Evolutionary conservation across 2,329 filamentous ascomycete genomes (phyloP), one percentile per base, ranked within the genome.

Genomic region (Bipolaris bicolor): DNA sequence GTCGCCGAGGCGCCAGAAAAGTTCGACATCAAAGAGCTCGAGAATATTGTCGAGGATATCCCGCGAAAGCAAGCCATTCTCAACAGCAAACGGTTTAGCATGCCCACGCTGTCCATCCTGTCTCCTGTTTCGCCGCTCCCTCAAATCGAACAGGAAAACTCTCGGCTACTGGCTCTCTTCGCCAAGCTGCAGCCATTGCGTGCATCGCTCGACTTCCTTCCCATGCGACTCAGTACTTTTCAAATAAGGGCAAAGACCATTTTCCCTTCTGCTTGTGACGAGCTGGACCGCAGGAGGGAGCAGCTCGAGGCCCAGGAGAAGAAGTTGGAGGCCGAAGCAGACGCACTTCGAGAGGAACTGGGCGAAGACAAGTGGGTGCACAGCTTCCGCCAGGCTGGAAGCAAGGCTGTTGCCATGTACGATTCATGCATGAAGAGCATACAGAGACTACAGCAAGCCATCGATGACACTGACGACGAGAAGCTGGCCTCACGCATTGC

Each of bases 361-460:
- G 92, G 92, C 26, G 95, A 99, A 74, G 95, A 99, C 72, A 88
- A 92, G 55, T 99, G 95, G 95, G 88, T 99, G 41, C 84, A 96
- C 51, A 93, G 98, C 34, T 99, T 99, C 80, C 87, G 94, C 55
- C 94, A 95, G 63, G 95, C 95, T 15, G 93, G 92, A 13, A 85
- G 90, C 55, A 92, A 97, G 77, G 94, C 95, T 4, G 87, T 95
- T 66, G 97, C 97, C 80, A 97, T 99, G 92, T 94, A 92, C 72
- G 92, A 97, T 66, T 97, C 93, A 3, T 91, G 98, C 20, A 91
- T 96, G 72, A 86, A 94, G 62, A 97, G 92, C 72, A 86, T 96
- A 57, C 78, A 82, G 45, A 96, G 96, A 77, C 82, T 99, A 34
- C 88, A 86, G 61, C 92, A 97, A 71, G 88, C 87, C 3, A 81